A percentile compares a stretch with the other conserved stretches of the same genome.
phyloP scores from a whole-genome alignment of 306 rosid species.

The Luffa acutangula region DNA sequence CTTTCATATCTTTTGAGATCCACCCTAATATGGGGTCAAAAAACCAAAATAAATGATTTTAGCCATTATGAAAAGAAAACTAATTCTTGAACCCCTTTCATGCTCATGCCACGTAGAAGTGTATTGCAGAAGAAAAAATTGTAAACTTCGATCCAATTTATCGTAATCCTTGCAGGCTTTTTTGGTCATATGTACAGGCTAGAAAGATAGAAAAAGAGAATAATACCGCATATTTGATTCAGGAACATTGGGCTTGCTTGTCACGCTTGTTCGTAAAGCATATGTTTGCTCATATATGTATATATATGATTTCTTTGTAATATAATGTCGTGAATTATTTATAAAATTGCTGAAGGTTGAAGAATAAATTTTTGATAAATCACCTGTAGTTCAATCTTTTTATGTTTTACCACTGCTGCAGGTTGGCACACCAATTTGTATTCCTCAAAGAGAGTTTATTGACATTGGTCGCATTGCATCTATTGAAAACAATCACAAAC shows the following conservation, averaged over 20 bases:
- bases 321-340: not conserved
- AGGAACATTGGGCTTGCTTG: not conserved
- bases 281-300: not conserved
- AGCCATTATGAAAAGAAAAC: not conserved
- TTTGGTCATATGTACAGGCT: not conserved
- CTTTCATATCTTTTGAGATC: not conserved
- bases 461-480: slow-evolving; percentile 83
- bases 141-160: not conserved
- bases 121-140: slow-evolving; percentile 3
- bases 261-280: not conserved
- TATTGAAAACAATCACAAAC: slow-evolving; percentile 77
- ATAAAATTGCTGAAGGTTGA: not conserved
- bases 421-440: slow-evolving; percentile 92
- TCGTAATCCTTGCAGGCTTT: not conserved
- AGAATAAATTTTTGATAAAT: not conserved
- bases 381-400: slow-evolving; percentile 5
- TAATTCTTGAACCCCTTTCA: not conserved
- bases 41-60: no score
- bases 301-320: not conserved
- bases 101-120: not conserved
- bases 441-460: slow-evolving; percentile 76
- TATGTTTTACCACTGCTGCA: slow-evolving; percentile 27
- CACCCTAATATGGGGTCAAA: no score
- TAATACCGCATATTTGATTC: not conserved
- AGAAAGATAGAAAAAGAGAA: not conserved